Evolutionary conservation across 306 rosid species (phyloP).

Genomic region (Vigna nakashimae): DNA sequence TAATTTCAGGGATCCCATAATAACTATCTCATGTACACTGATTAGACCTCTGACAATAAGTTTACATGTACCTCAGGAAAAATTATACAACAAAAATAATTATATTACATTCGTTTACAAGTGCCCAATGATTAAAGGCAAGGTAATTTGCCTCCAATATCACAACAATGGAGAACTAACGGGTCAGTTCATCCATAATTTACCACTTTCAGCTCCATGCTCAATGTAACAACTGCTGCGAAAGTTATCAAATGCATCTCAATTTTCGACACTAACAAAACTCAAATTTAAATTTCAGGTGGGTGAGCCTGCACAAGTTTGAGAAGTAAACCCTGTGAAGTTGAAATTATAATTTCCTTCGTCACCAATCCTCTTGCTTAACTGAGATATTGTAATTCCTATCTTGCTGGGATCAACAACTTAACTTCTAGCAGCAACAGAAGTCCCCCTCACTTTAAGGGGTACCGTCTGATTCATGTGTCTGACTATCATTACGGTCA

Average conservation of each 20-base stretch:
- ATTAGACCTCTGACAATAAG: conserved; percentile 28
- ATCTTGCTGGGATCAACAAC: conserved; percentile 38
- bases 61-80: conserved; percentile 40
- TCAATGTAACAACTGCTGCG: conserved; percentile 47
- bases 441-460: conserved; percentile 41
- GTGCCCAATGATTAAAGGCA: conserved; percentile 33
- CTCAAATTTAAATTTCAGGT: conserved; percentile 38
- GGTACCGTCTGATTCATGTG: conserved; percentile 39
- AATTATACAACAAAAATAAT: conserved; percentile 52
- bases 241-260: conserved; percentile 44
- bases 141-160: conserved; percentile 16
- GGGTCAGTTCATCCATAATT: conserved; percentile 42
- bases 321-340: conserved; percentile 35
- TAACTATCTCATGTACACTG: conserved; percentile 37
- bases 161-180: conserved; percentile 29
- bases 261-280: conserved; percentile 44
- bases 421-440: conserved; percentile 24
- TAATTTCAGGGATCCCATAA: conserved; percentile 18
- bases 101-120: conserved; percentile 40
- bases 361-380: conserved; percentile 23
- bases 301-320: conserved; percentile 38
- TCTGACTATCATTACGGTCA: conserved; percentile 48
- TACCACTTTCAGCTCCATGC: conserved; percentile 50
- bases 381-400: conserved; percentile 36
- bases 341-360: conserved; percentile 30